Evolutionary conservation across 2,329 filamentous ascomycete species (phyloP), one percentile per base, ranked within the genome.

Genomic region (Plenodomus biglobosus): DNA sequence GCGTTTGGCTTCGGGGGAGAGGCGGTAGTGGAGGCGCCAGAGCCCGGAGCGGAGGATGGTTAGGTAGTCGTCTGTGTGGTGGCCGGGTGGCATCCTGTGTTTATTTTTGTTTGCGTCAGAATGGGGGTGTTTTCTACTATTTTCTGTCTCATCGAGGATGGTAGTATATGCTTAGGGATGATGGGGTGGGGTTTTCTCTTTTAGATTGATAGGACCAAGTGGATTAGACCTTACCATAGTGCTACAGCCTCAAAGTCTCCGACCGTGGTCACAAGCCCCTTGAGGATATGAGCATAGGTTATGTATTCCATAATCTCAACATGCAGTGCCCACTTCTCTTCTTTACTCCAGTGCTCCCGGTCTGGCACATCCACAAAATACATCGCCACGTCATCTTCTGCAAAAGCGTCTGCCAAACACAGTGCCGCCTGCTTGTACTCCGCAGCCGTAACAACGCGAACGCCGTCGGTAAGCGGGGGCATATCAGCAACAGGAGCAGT

Each of bases 171-270:
- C 11, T 5, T 5, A 24, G 5, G 22, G 22, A 24, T 24, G 22
- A 24, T 24, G 22, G 13, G 13, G 34, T 36, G 17, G 17, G 17
- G 15, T 7, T 36, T 6, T 6, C 6, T 5, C 34, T n/a, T n/a
- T 7, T 36, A 15, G 34, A 36, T n/a, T 5, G n/a, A 7, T 36
- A 15, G 15, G 17, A n/a, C 7, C 6, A 36, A 7, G n/a, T 36
- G 34, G 22, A 11, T 16, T 15, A 35, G n/a, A 8, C 77, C 83
- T 67, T 77, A 90, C 88, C 89, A 94, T 43, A 94, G 77, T 48
- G 87, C 88, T 45, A 94, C 85, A 55, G 84, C 86, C 58, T 90
- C 88, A 65, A 87, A 90, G 65, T 91, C 83, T 16, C 89, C 90
- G 53, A 88, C 84, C 46, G 86, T 84, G 38, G 87, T 86, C 45